Evolutionary conservation across 2,329 filamentous ascomycete genomes (phyloP), one percentile per base, ranked within the genome.

Genomic region (Elsinoe ampelina): DNA sequence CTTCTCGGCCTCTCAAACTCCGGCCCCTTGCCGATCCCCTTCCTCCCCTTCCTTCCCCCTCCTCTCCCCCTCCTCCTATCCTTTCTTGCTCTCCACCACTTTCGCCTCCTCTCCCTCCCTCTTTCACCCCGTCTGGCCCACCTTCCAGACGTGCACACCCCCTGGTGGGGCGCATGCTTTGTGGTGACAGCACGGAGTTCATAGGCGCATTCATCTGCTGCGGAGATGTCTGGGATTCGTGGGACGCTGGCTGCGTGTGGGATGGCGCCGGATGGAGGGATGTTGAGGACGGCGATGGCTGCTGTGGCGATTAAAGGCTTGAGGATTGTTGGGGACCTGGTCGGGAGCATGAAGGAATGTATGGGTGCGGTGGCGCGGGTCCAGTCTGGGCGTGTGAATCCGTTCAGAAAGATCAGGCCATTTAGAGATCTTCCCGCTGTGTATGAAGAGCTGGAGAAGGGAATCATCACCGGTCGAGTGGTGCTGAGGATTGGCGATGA

Each of bases 291-390:
- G 2, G 67, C 68, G 2, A 71, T 76, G 43, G 68, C 68, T 26
- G 69, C 70, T 0, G 75, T 77, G 55, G 72, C 76, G 22, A 75
- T 76, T 61, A 75, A 71, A 61, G 72, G 74, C 1, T 58, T 76
- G 30, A 70, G 63, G 54, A 71, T 75, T 45, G 69, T 68, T 2
- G 73, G 73, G 1, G 76, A 75, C 51, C 62, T 76, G 36, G 70
- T 75, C 3, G 73, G 73, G 0, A 74, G 70, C 4, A 60, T 76
- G 60, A 72, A 72, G 58, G 75, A 76, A 59, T 75, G 73, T 42
- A 66, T 75, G 62, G 74, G 75, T 58, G 74, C 73, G 0, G 72
- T 76, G 17, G 72, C 75, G 34, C 60, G 74, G 57, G 73, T 75
- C 1, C 63, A 70, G 36, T 65, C 64, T 2, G 73, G 73, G 0